phyloP scores from a whole-genome alignment of 768 basidiomycete genomes.

The Kondoa malvinella region DNA sequence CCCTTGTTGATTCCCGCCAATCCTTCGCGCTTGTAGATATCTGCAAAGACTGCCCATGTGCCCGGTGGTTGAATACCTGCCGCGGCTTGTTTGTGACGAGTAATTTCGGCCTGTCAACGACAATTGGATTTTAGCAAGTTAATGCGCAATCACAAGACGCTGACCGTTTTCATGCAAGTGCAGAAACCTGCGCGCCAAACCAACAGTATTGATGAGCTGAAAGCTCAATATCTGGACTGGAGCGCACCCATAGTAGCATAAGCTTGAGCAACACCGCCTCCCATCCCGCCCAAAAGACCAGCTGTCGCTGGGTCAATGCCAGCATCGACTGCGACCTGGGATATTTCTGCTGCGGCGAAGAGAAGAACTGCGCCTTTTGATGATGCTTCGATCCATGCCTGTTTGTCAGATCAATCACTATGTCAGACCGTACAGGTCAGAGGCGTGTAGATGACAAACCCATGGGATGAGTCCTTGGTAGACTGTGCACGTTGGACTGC shows the following conservation, averaged over 20 bases:
- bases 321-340: constrained; percentile 45
- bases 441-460: constrained; percentile 40
- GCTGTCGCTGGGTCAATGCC: constrained; percentile 64
- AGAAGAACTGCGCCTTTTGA: constrained; percentile 93
- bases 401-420: not conserved
- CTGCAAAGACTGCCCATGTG: constrained; percentile 84
- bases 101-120: constrained; percentile 50
- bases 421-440: not conserved
- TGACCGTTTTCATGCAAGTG: constrained; percentile 94
- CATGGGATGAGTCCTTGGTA: constrained; percentile 98
- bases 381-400: constrained; percentile 99
- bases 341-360: constrained; percentile 90
- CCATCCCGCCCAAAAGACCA: constrained; percentile 90
- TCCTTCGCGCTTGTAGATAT: constrained; percentile 86
- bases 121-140: not conserved
- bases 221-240: constrained; percentile 1
- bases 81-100: constrained; percentile 77
- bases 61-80: constrained; percentile 52
- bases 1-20: constrained; percentile 96
- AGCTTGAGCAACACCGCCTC: constrained; percentile 89
- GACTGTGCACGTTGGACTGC: constrained; percentile 31
- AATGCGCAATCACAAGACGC: constrained; percentile 19
- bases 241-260: constrained; percentile 98
- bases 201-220: not conserved
- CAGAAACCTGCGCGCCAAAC: constrained; percentile 45